Percentiles rank a stretch among this genome's conserved stretches.
These are phyloP conservation scores for Yamadazyma pseudoaaseri DNA, from an alignment of 1,139 yeast species.

Conservation along the genomic window DNA sequence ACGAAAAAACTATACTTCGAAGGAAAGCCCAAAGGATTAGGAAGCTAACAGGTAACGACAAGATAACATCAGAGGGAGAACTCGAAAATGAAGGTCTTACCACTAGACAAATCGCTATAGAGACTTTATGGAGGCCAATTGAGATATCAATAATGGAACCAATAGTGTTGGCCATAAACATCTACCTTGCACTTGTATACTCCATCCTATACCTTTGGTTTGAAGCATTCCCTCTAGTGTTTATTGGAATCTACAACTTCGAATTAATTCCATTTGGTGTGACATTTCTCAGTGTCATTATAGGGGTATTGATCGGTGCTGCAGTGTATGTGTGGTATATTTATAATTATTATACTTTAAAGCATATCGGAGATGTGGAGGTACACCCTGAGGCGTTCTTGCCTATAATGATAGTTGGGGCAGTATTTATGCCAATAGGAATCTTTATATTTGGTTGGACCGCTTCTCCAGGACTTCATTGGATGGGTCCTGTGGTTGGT, in stretches of 20 bases:
- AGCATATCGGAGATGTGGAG: conserved; percentile 30
- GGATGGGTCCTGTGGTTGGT: conserved; percentile 34
- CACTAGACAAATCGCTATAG: conserved; percentile 18
- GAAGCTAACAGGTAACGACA: conserved; percentile 40
- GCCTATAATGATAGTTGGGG: conserved; percentile 43
- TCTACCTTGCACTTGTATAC: conserved; percentile 31
- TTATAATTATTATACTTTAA: conserved; percentile 22
- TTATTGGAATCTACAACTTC: conserved; percentile 20
- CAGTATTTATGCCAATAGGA: conserved; percentile 29
- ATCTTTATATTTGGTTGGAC: conserved; percentile 35
- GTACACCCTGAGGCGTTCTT: conserved; percentile 62
- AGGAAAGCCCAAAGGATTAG: conserved; percentile 49
- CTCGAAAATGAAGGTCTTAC: conserved; percentile 34
- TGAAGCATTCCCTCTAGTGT: conserved; percentile 34
- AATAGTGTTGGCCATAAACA: conserved; percentile 28
- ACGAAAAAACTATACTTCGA: conserved; percentile 40
- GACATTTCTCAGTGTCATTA: conserved; percentile 20
- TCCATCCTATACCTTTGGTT: conserved; percentile 32
- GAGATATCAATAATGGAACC: conserved; percentile 31
- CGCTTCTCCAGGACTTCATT: conserved; percentile 24
- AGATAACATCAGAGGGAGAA: conserved; percentile 42
- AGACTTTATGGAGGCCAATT: conserved; percentile 31
- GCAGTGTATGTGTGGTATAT: conserved; percentile 20
- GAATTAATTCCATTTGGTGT: conserved; percentile 28
- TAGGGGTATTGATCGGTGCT: conserved; percentile 22